phyloP scores from a whole-genome alignment of 805 yeast genomes.

The Metschnikowia peoriensis region DNA sequence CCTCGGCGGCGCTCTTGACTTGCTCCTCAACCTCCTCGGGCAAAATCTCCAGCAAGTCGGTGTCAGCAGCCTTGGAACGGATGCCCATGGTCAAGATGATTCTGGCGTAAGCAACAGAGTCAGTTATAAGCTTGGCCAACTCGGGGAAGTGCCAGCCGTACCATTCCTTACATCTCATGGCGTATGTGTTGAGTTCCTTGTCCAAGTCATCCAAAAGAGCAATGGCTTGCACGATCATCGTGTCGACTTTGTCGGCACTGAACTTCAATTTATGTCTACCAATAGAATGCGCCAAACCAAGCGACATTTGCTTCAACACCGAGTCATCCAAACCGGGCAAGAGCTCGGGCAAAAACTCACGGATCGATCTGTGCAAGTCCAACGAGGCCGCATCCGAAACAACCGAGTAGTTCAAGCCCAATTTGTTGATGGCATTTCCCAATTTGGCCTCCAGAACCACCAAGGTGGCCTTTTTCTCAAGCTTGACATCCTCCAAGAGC shows the following conservation, averaged over 20 bases:
- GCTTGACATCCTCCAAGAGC: constrained; percentile 70
- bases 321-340: constrained; percentile 88
- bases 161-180: constrained; percentile 99
- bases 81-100: constrained; percentile 91
- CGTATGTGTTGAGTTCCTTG: constrained; percentile 96
- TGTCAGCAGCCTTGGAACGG: constrained; percentile 85
- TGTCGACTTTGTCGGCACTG: constrained; percentile 97
- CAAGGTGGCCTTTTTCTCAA: constrained; percentile 80
- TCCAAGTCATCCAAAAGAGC: constrained; percentile 95
- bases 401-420: constrained; percentile 83
- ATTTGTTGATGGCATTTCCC: constrained; percentile 93
- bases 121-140: constrained; percentile 94
- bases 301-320: constrained; percentile 89
- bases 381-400: constrained; percentile 93
- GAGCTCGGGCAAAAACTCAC: constrained; percentile 90
- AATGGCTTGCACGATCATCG: constrained; percentile 98
- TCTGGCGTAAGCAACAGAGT: constrained; percentile 95
- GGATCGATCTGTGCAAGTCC: constrained; percentile 92
- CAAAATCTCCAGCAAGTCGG: constrained; percentile 63
- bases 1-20: constrained; percentile 95
- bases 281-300: constrained; percentile 97
- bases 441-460: constrained; percentile 94
- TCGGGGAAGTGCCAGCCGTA: constrained; percentile 99
- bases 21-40: constrained; percentile 48
- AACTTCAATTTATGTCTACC: constrained; percentile 98